phyloP scores from a whole-genome alignment of 371 early-diverging fungal species.

The Mortierella sp. region DNA sequence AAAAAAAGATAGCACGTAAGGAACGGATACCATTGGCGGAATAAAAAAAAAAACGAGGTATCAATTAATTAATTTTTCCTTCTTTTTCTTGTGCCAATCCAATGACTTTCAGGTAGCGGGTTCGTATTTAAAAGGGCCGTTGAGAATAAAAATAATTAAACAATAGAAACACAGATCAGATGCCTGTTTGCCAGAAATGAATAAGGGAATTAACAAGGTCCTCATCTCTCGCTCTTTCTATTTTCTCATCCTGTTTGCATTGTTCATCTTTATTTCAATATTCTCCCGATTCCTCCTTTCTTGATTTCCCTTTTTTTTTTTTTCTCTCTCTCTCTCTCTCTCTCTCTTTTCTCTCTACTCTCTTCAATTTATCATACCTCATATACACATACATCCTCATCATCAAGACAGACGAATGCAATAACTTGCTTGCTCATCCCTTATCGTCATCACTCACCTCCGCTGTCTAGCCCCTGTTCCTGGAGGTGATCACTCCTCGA shows the following conservation, averaged over 20 bases:
- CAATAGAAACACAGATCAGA: background rate
- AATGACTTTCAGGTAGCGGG: too few species aligned
- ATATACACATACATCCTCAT: too few species aligned
- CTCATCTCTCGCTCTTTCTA: background rate
- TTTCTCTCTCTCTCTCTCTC: background rate
- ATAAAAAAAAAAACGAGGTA: too few species aligned
- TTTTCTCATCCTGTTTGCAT: background rate
- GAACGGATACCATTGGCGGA: too few species aligned
- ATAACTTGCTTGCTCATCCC: background rate
- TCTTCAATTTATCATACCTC: background rate
- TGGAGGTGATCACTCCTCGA: too few species aligned
- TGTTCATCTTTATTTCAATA: background rate
- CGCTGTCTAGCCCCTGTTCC: too few species aligned
- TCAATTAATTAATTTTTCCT: too few species aligned
- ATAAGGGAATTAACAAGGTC: background rate
- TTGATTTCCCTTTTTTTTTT: constrained; percentile 7
- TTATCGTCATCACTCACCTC: background rate
- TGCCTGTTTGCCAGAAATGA: too few species aligned
- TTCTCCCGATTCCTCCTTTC: background rate
- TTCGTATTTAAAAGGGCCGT: too few species aligned
- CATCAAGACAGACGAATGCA: background rate
- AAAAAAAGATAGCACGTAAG: too few species aligned
- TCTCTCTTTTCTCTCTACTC: background rate
- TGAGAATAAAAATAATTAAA: too few species aligned
- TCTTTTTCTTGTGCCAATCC: too few species aligned